Percentiles rank a stretch among this genome's conserved stretches.
These are phyloP conservation scores for Nicotiana undulata DNA, from an alignment of 257 asterid genomes.

Conservation along the genomic window DNA sequence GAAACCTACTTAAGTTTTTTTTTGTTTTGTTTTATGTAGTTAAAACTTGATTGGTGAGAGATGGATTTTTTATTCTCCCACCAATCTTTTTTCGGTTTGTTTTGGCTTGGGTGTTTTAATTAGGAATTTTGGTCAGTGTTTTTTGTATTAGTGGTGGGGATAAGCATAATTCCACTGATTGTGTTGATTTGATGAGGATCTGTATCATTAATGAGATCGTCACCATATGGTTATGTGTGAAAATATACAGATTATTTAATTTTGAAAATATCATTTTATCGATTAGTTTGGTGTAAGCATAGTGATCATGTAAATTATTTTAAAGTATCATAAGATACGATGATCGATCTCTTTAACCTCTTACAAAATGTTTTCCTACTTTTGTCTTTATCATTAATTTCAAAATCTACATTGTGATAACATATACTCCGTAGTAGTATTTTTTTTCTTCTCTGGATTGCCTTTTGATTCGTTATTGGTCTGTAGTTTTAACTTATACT, in stretches of 20 bases:
- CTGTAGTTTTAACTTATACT: too few species aligned
- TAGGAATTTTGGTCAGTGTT: neutral
- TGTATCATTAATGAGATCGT: conserved; percentile 11
- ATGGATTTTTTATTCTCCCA: conserved; percentile 41
- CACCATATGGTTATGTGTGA: neutral
- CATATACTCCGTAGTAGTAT: too few species aligned
- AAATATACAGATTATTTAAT: neutral
- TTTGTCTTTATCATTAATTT: neutral
- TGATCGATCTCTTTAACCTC: neutral
- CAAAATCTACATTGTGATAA: neutral
- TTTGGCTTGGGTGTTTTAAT: neutral
- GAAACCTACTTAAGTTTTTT: conserved; percentile 52
- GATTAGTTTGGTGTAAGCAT: neutral
- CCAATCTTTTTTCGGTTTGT: conserved; percentile 4
- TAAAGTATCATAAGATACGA: neutral
- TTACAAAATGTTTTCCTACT: neutral
- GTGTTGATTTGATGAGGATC: neutral
- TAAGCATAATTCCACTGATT: neutral
- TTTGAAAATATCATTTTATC: neutral
- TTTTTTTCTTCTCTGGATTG: too few species aligned
- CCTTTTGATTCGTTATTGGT: too few species aligned
- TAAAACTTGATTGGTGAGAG: conserved; percentile 32
- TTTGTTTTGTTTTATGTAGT: neutral
- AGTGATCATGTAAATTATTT: neutral
- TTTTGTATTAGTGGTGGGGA: conserved; percentile 4